A percentile compares a stretch with the other conserved stretches of the same genome.
phyloP scores from a whole-genome alignment of 1,284 basidiomycete genomes.

The Neolentinus lepideus region DNA sequence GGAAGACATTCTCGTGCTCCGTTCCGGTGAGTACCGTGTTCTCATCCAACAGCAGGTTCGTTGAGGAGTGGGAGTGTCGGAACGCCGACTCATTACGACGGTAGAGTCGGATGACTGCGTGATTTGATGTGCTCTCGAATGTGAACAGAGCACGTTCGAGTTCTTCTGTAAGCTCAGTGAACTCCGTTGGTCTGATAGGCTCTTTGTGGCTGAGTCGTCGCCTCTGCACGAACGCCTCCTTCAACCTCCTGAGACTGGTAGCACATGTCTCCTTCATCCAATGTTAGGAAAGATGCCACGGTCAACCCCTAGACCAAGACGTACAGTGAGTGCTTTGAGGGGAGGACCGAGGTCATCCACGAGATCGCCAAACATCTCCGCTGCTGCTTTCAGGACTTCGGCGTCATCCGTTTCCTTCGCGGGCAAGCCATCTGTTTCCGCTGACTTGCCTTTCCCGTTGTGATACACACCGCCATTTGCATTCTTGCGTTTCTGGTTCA shows the following conservation, averaged over 20 bases:
- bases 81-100: constrained; percentile 41
- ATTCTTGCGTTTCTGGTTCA: constrained; percentile 4
- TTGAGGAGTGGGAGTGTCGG: constrained; percentile 23
- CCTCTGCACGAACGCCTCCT: constrained; percentile 51
- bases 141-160: constrained; percentile 64
- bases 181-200: constrained; percentile 28
- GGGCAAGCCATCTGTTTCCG: constrained; percentile 11
- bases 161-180: constrained; percentile 53
- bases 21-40: constrained; percentile 34
- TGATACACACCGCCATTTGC: not conserved
- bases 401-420: constrained; percentile 29
- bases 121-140: constrained; percentile 79
- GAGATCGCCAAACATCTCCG: constrained; percentile 75
- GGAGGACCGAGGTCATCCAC: constrained; percentile 80
- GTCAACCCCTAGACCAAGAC: constrained; percentile 15
- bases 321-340: constrained; percentile 69
- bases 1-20: constrained; percentile 64
- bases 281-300: not conserved
- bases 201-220: constrained; percentile 11
- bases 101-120: constrained; percentile 75
- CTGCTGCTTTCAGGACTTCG: constrained; percentile 56
- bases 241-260: constrained; percentile 49
- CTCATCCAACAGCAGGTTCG: constrained; percentile 26
- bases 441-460: constrained; percentile 23
- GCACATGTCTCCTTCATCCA: constrained; percentile 48